Percentiles rank a stretch among this genome's conserved stretches.
phyloP scores from a whole-genome alignment of 2,329 filamentous ascomycete genomes.

The Epichloe gansuensis region DNA sequence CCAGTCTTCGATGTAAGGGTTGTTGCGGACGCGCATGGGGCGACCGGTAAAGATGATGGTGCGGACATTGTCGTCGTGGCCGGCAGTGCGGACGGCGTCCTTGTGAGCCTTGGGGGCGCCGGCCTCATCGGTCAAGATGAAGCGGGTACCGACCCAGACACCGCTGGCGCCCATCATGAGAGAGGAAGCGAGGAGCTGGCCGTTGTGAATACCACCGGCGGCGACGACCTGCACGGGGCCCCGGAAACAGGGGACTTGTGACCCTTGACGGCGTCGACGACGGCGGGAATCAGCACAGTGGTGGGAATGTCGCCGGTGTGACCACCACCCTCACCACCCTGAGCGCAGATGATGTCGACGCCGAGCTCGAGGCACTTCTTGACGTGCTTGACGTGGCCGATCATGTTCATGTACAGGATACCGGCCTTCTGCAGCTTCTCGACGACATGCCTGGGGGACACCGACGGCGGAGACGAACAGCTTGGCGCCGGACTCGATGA shows the following conservation, averaged over 20 bases:
- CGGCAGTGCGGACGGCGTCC: slow-evolving; percentile 82
- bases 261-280: slow-evolving; percentile 69
- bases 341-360: slow-evolving; percentile 93
- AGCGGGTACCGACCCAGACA: slow-evolving; percentile 95
- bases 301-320: slow-evolving; percentile 94
- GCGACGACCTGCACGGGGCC: slow-evolving; percentile 83
- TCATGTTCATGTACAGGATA: slow-evolving; percentile 99
- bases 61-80: slow-evolving; percentile 90
- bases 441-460: slow-evolving; percentile 78
- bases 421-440: slow-evolving; percentile 80
- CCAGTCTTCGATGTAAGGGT: slow-evolving; percentile 92
- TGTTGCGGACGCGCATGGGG: slow-evolving; percentile 84
- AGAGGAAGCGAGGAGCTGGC: slow-evolving; percentile 76
- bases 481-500: slow-evolving; percentile 82
- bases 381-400: slow-evolving; percentile 98
- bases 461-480: slow-evolving; percentile 97
- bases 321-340: slow-evolving; percentile 94
- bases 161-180: slow-evolving; percentile 85
- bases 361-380: slow-evolving; percentile 88
- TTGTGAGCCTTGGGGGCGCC: slow-evolving; percentile 90
- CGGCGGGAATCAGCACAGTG: slow-evolving; percentile 81
- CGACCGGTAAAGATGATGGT: slow-evolving; percentile 98
- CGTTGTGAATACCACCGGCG: slow-evolving; percentile 88
- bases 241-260: slow-evolving; percentile 81
- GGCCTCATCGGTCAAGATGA: slow-evolving; percentile 88